Evolutionary conservation across 352 stramenopile species (phyloP).

Genomic region (Globisporangium yorkense): DNA sequence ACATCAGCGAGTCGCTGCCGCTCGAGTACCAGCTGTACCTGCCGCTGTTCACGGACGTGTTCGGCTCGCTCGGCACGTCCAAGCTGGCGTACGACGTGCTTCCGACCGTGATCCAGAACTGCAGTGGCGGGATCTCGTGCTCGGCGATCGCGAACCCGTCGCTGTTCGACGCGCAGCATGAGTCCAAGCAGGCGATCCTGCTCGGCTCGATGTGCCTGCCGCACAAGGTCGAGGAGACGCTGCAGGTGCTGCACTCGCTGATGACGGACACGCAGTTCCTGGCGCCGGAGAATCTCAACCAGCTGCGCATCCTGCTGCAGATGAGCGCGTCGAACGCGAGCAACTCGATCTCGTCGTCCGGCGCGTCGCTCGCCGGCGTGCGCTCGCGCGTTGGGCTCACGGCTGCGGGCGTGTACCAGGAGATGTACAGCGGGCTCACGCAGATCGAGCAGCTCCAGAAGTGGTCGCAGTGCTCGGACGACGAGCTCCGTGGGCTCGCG

Average conservation of each 20-base stretch:
- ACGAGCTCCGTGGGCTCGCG: slow-evolving; percentile 53
- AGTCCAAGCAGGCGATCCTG: slow-evolving; percentile 54
- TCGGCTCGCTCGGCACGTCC: slow-evolving; percentile 71
- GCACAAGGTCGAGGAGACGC: slow-evolving; percentile 62
- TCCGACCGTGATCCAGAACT: slow-evolving; percentile 69
- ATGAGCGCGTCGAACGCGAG: slow-evolving; percentile 64
- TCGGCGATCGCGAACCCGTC: slow-evolving; percentile 48
- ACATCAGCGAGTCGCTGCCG: slow-evolving; percentile 39
- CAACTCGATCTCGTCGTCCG: slow-evolving; percentile 64
- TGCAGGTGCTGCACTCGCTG: slow-evolving; percentile 51
- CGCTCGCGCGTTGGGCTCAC: slow-evolving; percentile 58
- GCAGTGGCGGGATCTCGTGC: slow-evolving; percentile 68
- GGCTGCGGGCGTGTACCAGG: slow-evolving; percentile 42
- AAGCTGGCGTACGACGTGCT: slow-evolving; percentile 58
- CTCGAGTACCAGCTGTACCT: slow-evolving; percentile 60
- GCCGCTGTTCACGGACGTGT: slow-evolving; percentile 62
- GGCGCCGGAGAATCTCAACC: slow-evolving; percentile 57
- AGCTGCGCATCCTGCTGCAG: slow-evolving; percentile 69
- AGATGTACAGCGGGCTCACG: slow-evolving; percentile 66
- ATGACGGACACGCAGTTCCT: slow-evolving; percentile 75
- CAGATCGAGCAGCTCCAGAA: slow-evolving; percentile 73
- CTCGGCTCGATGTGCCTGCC: slow-evolving; percentile 65
- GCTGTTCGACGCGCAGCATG: slow-evolving; percentile 33
- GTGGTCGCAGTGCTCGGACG: slow-evolving; percentile 62
- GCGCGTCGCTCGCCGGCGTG: slow-evolving; percentile 48